Percentiles rank a stretch among this genome's conserved stretches.
Evolutionary conservation across 2,329 filamentous ascomycete species (phyloP).

Genomic region (Simplicillium sp.): DNA sequence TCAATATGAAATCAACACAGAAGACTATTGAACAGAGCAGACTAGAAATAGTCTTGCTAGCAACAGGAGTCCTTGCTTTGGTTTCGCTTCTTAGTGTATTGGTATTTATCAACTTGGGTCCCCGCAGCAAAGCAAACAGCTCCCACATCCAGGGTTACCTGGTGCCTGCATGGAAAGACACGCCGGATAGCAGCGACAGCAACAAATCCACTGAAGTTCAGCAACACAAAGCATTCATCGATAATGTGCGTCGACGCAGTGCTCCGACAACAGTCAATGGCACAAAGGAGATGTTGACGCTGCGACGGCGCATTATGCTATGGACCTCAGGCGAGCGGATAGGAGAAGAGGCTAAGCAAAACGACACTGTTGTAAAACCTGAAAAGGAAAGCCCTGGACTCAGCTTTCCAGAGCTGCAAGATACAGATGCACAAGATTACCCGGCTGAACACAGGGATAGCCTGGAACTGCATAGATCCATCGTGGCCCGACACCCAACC

Average conservation of each 20-base stretch:
- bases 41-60: constrained; percentile 23
- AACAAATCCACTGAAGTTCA: constrained; percentile 5
- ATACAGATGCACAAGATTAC: too few relatives aligned
- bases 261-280: constrained; percentile 15
- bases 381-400: too few relatives aligned
- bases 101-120: constrained; percentile 17
- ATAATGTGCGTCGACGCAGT: constrained; percentile 16
- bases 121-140: constrained; percentile 8
- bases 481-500: too few relatives aligned
- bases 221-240: constrained; percentile 13
- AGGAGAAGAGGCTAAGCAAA: too few relatives aligned
- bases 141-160: background rate
- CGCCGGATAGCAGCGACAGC: background rate
- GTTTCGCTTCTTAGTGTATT: constrained; percentile 21
- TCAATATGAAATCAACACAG: background rate
- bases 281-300: constrained; percentile 12
- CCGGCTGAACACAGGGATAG: too few relatives aligned
- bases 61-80: constrained; percentile 20
- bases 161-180: background rate
- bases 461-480: too few relatives aligned
- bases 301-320: constrained; percentile 11
- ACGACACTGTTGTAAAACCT: too few relatives aligned
- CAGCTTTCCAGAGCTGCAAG: too few relatives aligned
- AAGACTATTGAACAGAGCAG: constrained; percentile 17
- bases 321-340: constrained; percentile 3